A percentile compares a stretch with the other conserved stretches of the same genome.
Evolutionary conservation across 164 flowering plant species (phyloP).

Genomic region (Chloranthus sessilifolius): DNA sequence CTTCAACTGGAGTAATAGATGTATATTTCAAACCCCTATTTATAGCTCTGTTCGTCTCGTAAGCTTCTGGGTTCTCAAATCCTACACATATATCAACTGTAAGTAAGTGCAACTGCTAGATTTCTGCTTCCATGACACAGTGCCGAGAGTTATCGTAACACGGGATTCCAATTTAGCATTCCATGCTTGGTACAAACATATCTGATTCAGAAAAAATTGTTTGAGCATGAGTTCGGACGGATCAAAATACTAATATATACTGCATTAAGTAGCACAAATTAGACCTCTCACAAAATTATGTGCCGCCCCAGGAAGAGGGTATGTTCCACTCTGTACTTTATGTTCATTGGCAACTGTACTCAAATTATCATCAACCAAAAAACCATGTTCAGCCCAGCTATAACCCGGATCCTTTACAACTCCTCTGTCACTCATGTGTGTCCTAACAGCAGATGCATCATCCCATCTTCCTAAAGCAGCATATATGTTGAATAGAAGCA

Average conservation of each 20-base stretch:
- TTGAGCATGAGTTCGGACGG: too few relatives aligned
- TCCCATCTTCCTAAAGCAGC: slow-evolving; percentile 76
- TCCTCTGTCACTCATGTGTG: slow-evolving; percentile 38
- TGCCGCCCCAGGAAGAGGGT: neutral
- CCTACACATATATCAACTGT: too few relatives aligned
- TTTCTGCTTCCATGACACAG: too few relatives aligned
- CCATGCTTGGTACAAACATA: too few relatives aligned
- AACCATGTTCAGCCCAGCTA: slow-evolving; percentile 52
- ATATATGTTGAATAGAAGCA: slow-evolving; percentile 69
- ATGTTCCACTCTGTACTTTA: neutral
- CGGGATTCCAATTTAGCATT: too few relatives aligned
- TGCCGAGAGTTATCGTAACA: too few relatives aligned
- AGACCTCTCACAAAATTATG: neutral
- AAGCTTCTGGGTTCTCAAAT: too few relatives aligned
- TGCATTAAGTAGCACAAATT: slow-evolving; percentile 1
- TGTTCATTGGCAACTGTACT: slow-evolving; percentile 7
- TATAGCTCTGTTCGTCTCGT: too few relatives aligned
- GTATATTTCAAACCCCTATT: too few relatives aligned
- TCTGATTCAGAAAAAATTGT: too few relatives aligned
- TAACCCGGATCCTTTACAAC: slow-evolving; percentile 57
- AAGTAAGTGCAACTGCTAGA: too few relatives aligned
- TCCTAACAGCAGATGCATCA: slow-evolving; percentile 51
- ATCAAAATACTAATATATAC: neutral
- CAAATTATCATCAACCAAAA: slow-evolving; percentile 25
- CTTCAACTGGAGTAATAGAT: too few relatives aligned